Conservation (phyloP, 169 alveolate species). For the Blepharisma undulans region DNA sequence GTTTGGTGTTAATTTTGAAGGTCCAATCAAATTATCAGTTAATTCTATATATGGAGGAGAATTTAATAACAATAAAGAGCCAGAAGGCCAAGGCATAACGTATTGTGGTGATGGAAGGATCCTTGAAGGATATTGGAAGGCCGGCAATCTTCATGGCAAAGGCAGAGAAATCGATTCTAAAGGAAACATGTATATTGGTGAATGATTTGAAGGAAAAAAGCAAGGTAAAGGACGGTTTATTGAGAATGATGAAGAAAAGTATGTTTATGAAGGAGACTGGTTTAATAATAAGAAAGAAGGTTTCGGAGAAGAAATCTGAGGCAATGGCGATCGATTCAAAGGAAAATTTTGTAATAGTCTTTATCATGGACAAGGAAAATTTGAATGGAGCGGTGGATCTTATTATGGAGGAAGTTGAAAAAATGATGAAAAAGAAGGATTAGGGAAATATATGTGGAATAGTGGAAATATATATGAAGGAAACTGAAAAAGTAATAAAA, state of each 20-base stretch:
- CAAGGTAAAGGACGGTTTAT: slow-evolving; percentile 58
- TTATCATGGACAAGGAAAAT: slow-evolving; percentile 61
- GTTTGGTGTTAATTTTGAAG: neutral
- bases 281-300: slow-evolving; percentile 9
- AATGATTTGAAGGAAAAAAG: slow-evolving; percentile 46
- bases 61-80: neutral
- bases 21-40: neutral
- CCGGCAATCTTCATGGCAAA: no score
- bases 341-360: neutral
- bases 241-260: slow-evolving; percentile 55
- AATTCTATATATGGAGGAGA: slow-evolving; percentile 10
- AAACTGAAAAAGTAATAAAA: slow-evolving; percentile 52
- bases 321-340: neutral
- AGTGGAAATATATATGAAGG: slow-evolving; percentile 60
- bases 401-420: slow-evolving; percentile 57
- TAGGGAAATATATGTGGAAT: slow-evolving; percentile 61
- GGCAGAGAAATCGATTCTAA: neutral
- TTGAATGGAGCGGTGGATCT: slow-evolving; percentile 57
- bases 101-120: slow-evolving; percentile 14
- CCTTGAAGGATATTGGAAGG: no score
- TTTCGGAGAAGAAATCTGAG: neutral
- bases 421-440: slow-evolving; percentile 53
- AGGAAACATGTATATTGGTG: slow-evolving; percentile 36
- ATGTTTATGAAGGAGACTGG: slow-evolving; percentile 39
- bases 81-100: slow-evolving; percentile 23